Evolutionary conservation across 2,329 filamentous ascomycete genomes (phyloP).

Genomic region (Botrytis pseudocinerea): DNA sequence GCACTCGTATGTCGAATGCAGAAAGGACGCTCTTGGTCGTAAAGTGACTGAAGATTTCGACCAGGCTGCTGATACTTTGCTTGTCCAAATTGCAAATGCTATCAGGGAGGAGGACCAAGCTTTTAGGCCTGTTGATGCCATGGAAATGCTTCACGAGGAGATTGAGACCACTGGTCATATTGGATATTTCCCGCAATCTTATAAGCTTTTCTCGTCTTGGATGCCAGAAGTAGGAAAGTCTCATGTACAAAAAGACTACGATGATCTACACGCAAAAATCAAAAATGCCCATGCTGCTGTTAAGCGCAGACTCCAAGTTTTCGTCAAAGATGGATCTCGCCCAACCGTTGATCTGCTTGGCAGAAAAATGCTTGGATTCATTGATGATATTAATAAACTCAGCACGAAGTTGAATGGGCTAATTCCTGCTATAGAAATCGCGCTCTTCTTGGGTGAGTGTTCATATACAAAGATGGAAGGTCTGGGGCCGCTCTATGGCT

Average conservation of each 20-base stretch:
- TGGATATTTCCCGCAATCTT: not conserved
- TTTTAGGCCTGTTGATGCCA: slow-evolving; percentile 2
- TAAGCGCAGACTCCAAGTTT: not conserved
- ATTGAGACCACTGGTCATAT: not conserved
- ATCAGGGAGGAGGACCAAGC: not conserved
- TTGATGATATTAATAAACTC: not conserved
- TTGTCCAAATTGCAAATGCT: not conserved
- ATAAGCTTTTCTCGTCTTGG: slow-evolving; percentile 6
- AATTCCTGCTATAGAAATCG: not conserved
- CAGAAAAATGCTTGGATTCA: not conserved
- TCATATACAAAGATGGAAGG: slow-evolving; percentile 3
- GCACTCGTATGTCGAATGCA: not conserved
- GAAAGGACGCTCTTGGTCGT: not conserved
- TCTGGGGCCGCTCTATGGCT: slow-evolving; percentile 4
- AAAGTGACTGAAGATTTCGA: not conserved
- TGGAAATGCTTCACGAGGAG: slow-evolving; percentile 13
- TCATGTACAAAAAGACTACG: not conserved
- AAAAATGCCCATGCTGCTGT: not conserved
- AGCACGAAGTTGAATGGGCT: not conserved
- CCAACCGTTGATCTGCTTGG: not conserved
- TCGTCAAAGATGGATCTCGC: not conserved
- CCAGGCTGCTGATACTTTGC: not conserved
- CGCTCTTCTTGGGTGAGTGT: not conserved
- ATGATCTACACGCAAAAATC: slow-evolving; percentile 1
- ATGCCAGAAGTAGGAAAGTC: slow-evolving; percentile 14